A percentile compares a stretch with the other conserved stretches of the same genome.
These are phyloP conservation scores for Botrytis porri DNA, from an alignment of 2,329 filamentous ascomycete genomes.

Conservation along the genomic window DNA sequence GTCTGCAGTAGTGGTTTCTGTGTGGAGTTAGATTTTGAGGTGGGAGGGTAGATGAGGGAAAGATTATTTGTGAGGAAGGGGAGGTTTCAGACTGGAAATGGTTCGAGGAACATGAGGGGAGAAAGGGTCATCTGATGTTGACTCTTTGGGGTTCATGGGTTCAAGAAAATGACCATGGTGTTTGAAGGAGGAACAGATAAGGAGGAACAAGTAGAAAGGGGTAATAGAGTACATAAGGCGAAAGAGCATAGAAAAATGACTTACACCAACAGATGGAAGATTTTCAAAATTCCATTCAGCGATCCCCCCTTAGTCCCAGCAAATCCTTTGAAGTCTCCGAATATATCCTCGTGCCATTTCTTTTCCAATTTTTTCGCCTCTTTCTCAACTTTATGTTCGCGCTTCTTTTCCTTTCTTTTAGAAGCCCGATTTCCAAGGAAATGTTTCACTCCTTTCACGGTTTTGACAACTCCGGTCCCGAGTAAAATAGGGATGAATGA, in stretches of 20 bases:
- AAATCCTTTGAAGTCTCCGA: slow-evolving; percentile 34
- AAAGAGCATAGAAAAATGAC: slow-evolving; percentile 20
- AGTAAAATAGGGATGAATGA: slow-evolving; percentile 31
- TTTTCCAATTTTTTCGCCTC: slow-evolving; percentile 17
- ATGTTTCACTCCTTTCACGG: slow-evolving; percentile 8
- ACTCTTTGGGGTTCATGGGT: background rate
- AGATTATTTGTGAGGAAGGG: background rate
- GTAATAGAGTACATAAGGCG: background rate
- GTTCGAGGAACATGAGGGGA: background rate
- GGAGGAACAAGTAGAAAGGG: background rate
- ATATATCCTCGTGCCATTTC: slow-evolving; percentile 26
- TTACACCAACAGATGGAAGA: slow-evolving; percentile 35
- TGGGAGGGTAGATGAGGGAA: background rate
- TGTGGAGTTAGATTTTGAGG: background rate
- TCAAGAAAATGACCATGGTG: background rate
- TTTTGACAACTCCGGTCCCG: slow-evolving; percentile 23
- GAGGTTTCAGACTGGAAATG: background rate
- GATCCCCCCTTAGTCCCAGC: slow-evolving; percentile 31
- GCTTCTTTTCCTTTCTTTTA: background rate
- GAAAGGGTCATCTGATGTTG: background rate
- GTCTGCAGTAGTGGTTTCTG: slow-evolving; percentile 36
- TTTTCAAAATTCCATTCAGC: slow-evolving; percentile 34
- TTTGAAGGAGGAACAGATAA: background rate
- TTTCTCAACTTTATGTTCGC: background rate
- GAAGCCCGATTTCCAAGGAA: background rate